Evolutionary conservation across 2,329 filamentous ascomycete genomes (phyloP), one percentile per base, ranked within the genome.

Genomic region (Tricladium varicosporioides): DNA sequence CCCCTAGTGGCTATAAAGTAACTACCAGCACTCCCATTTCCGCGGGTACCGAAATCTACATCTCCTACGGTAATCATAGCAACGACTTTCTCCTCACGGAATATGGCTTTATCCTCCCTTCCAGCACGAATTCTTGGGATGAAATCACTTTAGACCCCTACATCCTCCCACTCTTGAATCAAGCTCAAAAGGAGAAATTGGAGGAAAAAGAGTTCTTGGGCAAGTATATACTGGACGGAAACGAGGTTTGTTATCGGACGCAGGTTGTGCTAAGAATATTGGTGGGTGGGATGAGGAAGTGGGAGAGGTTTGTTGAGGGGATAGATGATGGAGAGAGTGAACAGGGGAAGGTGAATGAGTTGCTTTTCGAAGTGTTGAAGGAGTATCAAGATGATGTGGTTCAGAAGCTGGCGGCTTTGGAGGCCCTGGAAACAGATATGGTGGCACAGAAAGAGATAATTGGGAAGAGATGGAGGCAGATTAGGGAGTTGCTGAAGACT

Each of bases 51-150:
- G 88, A 92, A 72, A 74, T 92, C 1, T 82, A 80, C 58, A 83
- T 89, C 22, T 84, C 80, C 27, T 92, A 92, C 65, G 89, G 89
- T 2, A 70, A 78, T 1, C 88, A 92, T 68, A 80, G 80, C 27
- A 89, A 90, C 60, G 88, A 92, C 67, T 88, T 89, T 63, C 72
- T 92, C 15, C 78, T 92, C 2, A 80, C 83, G 0, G 88, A 91
- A 71, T 92, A 74, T 59, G 72, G 72, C 0, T 74, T 74, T 46
- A 65, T 72, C 13, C 57, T 74, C 9, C 54, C 62, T 4, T 40
- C 36, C 36, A 1, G 54, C 54, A 4, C 36, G 22, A 71, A 71
- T 50, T 51, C 52, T 16, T 69, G 63, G 61, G 70, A 72, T 51
- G 63, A 69, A 50, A 52, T 70, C 10, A 47, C 51, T 27, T 60